Conservation (phyloP, 371 early-diverging fungal species). For the Funneliformis caledonium region DNA sequence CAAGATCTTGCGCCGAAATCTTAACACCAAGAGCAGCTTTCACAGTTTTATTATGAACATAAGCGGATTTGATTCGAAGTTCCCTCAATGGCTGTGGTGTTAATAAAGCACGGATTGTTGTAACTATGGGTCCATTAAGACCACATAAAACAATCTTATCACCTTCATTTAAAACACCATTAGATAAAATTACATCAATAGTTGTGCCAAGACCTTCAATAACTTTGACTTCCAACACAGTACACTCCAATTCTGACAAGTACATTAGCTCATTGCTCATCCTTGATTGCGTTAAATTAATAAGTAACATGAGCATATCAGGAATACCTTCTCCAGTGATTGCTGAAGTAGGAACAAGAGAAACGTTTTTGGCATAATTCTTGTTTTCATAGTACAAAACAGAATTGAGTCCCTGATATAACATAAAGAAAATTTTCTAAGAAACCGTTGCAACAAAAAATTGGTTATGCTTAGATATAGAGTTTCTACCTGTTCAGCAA, state of each 20-base stretch:
- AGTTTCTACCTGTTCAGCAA: slow-evolving; percentile 83
- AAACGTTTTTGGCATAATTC: slow-evolving; percentile 95
- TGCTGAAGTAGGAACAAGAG: slow-evolving; percentile 99
- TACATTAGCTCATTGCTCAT: slow-evolving; percentile 98
- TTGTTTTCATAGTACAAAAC: slow-evolving; percentile 96
- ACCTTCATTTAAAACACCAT: slow-evolving; percentile 97
- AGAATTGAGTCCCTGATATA: slow-evolving; percentile 88
- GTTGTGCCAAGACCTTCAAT: slow-evolving; percentile 99
- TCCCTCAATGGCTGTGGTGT: slow-evolving; percentile 99
- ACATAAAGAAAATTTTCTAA: not conserved
- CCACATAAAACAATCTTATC: slow-evolving; percentile 98
- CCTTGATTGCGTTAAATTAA: slow-evolving; percentile 93
- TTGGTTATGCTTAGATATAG: not conserved
- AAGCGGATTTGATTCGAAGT: slow-evolving; percentile 96
- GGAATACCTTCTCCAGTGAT: slow-evolving; percentile 99
- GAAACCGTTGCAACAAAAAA: not conserved
- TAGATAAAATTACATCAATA: slow-evolving; percentile 98
- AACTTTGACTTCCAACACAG: slow-evolving; percentile 99
- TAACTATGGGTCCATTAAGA: slow-evolving; percentile 96
- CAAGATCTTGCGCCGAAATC: slow-evolving; percentile 96
- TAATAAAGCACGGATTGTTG: slow-evolving; percentile 93
- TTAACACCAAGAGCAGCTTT: slow-evolving; percentile 99
- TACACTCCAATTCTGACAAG: slow-evolving; percentile 96
- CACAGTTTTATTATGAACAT: slow-evolving; percentile 96
- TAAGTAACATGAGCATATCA: slow-evolving; percentile 94